Evolutionary conservation across 129 eudicot genomes (phyloP), one percentile per base, ranked within the genome.

Genomic region (Helianthus tuberosus): DNA sequence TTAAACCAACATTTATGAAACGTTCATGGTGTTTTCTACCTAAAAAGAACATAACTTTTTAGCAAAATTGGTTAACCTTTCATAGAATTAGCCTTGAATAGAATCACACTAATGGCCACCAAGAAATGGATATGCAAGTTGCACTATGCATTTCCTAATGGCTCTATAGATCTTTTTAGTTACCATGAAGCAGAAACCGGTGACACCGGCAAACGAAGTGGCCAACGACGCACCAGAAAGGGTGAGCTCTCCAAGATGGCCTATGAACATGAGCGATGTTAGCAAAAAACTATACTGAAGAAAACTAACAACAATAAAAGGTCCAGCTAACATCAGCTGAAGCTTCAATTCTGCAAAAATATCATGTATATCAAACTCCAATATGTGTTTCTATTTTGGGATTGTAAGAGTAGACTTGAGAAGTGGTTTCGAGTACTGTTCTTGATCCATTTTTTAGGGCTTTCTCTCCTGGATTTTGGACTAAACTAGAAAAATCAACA

Each of bases 221-320:
- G 84, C 84, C 67, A 74, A 48, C 39, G 80, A 74, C 5, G 84
- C 80, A 74, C 80, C 84, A 52, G 80, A 50, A 50, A 80, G 84
- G 3, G 80, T 15, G 23, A 80, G 76, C 67, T 80, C 84, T 11
- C 84, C 76, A 69, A 74, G 71, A 50, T 62, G 84, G 60, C 84
- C 84, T 62, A 74, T 64, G 58, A 80, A 80, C 80, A 80, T 74
- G 66, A 80, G 25, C 5, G 80, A 80, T 23, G 77, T 74, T 52
- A 74, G 69, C 14, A 74, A 68, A 67, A 80, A 67, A 66, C 77
- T 62, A 32, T 71, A 78, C 2, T 78, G 82, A 70, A 71, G 77
- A 70, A 78, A 63, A 71, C 82, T 71, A 78, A 78, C 60, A 8
- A 78, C 58, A 29, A 80, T 69, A 53, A 80, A 74, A 32, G 84